phyloP scores from a whole-genome alignment of 2,329 filamentous ascomycete species.

The Xylaria sp. region DNA sequence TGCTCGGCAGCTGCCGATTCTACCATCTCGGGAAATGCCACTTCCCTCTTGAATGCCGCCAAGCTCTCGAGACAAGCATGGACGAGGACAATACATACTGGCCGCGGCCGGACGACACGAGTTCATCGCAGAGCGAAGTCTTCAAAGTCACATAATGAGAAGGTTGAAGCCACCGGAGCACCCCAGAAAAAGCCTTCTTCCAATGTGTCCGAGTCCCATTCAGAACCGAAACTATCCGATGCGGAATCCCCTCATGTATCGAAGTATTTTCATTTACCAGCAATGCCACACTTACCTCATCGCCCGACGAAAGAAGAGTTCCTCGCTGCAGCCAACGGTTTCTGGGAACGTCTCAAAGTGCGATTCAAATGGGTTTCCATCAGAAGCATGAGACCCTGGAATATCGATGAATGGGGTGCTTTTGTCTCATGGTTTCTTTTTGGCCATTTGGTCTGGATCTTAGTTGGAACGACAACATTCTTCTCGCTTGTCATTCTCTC shows the following conservation, averaged over 20 bases:
- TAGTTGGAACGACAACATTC: constrained; percentile 97
- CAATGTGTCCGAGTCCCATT: constrained; percentile 32
- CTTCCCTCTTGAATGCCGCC: constrained; percentile 49
- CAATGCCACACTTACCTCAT: constrained; percentile 78
- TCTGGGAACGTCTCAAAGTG: constrained; percentile 89
- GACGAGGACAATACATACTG: constrained; percentile 49
- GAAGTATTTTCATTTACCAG: constrained; percentile 64
- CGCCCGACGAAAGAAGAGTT: constrained; percentile 94
- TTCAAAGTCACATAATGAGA: constrained; percentile 47
- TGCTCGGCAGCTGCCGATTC: constrained; percentile 55
- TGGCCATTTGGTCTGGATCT: constrained; percentile 92
- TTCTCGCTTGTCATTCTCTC: constrained; percentile 90
- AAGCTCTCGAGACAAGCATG: constrained; percentile 54
- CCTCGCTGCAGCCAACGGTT: constrained; percentile 88
- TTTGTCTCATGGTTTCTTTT: constrained; percentile 94
- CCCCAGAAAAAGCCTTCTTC: constrained; percentile 39
- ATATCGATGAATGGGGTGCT: constrained; percentile 93
- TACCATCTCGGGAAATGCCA: constrained; percentile 43
- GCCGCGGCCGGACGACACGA: constrained; percentile 40
- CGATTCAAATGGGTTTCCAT: constrained; percentile 99
- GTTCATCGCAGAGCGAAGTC: constrained; percentile 47
- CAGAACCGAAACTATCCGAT: constrained; percentile 39
- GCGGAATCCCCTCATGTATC: constrained; percentile 57
- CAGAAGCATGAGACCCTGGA: constrained; percentile 91
- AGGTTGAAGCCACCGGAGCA: constrained; percentile 32